These are phyloP conservation scores for Heimioporus sp. DNA, from an alignment of 768 basidiomycete species.

Conservation along the genomic window DNA sequence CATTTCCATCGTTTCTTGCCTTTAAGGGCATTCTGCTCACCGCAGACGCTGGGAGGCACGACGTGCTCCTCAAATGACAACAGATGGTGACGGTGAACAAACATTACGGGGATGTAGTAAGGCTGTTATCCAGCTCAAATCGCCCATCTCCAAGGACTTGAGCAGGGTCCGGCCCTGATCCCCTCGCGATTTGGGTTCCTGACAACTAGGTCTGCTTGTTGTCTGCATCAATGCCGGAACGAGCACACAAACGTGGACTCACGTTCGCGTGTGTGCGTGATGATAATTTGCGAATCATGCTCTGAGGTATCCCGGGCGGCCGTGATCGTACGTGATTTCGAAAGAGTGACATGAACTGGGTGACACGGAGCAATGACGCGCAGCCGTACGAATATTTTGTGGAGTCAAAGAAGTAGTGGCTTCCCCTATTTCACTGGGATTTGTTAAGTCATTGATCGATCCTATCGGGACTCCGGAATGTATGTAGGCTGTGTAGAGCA, in stretches of 20 bases:
- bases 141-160: conserved; percentile 16
- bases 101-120: conserved; percentile 52
- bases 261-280: conserved; percentile 85
- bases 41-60: conserved; percentile 68
- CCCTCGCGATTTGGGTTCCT: conserved; percentile 53
- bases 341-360: conserved; percentile 51
- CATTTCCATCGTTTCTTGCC: conserved; percentile 71
- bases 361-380: conserved; percentile 60
- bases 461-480: conserved; percentile 12
- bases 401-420: conserved; percentile 56
- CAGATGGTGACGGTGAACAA: conserved; percentile 85
- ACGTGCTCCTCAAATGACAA: conserved; percentile 66
- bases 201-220: conserved; percentile 78
- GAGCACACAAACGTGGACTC: conserved; percentile 34
- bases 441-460: conserved; percentile 22
- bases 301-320: conserved; percentile 69
- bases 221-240: conserved; percentile 38
- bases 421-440: conserved; percentile 59
- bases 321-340: conserved; percentile 44
- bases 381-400: conserved; percentile 55
- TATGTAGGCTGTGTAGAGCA: conserved; percentile 17
- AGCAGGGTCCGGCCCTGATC: conserved; percentile 17
- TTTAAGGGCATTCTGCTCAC: conserved; percentile 70
- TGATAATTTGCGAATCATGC: conserved; percentile 74
- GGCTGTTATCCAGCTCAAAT: conserved; percentile 6